Conservation (phyloP, 805 yeast genomes). For the Candida tibetensis region DNA sequence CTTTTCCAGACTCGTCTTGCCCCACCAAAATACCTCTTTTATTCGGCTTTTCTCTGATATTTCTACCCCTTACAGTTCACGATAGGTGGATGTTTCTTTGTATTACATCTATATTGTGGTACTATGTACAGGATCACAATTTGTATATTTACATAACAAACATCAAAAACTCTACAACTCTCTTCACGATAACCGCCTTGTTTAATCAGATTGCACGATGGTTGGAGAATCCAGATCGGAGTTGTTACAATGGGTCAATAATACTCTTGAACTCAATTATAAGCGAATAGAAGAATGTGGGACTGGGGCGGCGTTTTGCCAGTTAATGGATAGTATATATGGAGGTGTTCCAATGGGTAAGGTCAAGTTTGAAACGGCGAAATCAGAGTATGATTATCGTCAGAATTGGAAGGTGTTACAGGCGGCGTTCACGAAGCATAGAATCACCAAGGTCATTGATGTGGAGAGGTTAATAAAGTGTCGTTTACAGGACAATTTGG, state of each 20-base stretch:
- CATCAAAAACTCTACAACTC: not conserved
- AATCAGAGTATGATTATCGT: conserved; percentile 71
- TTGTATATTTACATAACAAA: not conserved
- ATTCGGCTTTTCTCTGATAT: too few species aligned
- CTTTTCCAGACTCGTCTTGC: too few species aligned
- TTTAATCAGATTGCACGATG: conserved; percentile 17
- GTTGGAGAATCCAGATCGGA: conserved; percentile 80
- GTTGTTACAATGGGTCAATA: conserved; percentile 80
- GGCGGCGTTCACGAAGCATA: conserved; percentile 67
- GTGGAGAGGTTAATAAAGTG: conserved; percentile 83
- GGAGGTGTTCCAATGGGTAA: conserved; percentile 78
- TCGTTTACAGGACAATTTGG: conserved; percentile 89
- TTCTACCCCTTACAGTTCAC: too few species aligned
- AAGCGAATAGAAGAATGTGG: conserved; percentile 92
- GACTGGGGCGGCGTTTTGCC: conserved; percentile 93
- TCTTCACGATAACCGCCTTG: conserved; percentile 16
- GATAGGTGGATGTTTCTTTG: too few species aligned
- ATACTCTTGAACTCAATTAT: conserved; percentile 60
- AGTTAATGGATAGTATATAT: conserved; percentile 79
- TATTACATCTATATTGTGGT: too few species aligned
- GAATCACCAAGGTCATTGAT: conserved; percentile 70
- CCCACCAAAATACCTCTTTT: too few species aligned
- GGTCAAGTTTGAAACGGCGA: conserved; percentile 64
- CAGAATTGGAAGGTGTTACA: conserved; percentile 86
- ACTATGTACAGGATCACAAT: not conserved